Conservation (phyloP, 176 grass and related monocot species). For the Elaeis guineensis region DNA sequence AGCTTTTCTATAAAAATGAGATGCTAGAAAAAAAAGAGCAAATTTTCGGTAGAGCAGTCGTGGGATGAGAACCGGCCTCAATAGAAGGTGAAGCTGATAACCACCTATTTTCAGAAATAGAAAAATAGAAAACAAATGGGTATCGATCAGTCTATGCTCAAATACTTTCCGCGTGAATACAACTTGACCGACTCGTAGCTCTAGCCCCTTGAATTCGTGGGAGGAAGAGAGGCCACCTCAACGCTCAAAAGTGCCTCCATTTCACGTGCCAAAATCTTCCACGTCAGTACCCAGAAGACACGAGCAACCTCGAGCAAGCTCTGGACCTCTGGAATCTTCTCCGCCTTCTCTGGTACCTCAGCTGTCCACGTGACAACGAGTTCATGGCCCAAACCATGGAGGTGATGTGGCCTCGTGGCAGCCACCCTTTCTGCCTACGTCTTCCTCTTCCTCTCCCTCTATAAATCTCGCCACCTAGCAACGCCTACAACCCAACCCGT, state of each 20-base stretch:
- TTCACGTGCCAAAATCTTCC: slow-evolving; percentile 12
- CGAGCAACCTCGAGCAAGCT: neutral
- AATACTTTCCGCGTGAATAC: no score
- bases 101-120: no score
- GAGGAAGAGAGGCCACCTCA: no score
- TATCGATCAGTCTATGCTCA: no score
- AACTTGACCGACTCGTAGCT: no score
- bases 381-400: neutral
- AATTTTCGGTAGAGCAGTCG: no score
- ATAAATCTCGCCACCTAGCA: neutral
- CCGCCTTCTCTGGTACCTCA: neutral
- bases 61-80: no score
- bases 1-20: no score
- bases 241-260: neutral
- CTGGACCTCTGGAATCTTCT: slow-evolving; percentile 1
- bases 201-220: no score
- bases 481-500: neutral
- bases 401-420: slow-evolving; percentile 4
- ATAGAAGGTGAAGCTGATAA: no score
- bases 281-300: neutral
- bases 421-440: neutral
- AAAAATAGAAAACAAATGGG: no score
- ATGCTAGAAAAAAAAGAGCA: no score
- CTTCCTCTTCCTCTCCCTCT: neutral
- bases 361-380: slow-evolving; percentile 10